Percentiles rank a stretch among this genome's conserved stretches.
phyloP scores from a whole-genome alignment of 2,329 filamentous ascomycete species.

The Fusarium xyrophilum region DNA sequence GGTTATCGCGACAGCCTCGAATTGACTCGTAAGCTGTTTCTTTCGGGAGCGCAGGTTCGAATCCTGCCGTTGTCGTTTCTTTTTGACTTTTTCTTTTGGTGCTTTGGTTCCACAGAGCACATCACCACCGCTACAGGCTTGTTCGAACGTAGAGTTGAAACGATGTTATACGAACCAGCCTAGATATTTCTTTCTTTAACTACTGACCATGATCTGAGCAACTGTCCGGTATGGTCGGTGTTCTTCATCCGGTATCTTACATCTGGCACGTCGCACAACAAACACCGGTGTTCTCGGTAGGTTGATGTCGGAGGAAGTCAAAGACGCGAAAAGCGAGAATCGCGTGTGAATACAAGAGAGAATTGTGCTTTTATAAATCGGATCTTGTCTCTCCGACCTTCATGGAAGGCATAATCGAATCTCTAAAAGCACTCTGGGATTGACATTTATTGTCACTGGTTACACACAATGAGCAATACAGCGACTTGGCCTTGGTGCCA shows the following conservation, averaged over 20 bases:
- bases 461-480: background rate
- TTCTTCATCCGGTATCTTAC: background rate
- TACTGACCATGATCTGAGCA: background rate
- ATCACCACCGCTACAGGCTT: background rate
- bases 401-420: background rate
- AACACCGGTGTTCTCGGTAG: background rate
- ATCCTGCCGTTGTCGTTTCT: background rate
- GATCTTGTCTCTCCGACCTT: background rate
- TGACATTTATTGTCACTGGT: background rate
- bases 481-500: background rate
- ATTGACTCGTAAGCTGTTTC: background rate
- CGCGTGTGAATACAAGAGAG: background rate
- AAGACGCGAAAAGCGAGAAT: background rate
- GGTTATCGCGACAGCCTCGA: constrained; percentile 3
- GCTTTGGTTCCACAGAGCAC: background rate
- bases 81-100: background rate
- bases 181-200: too few relatives aligned
- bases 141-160: background rate
- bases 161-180: background rate
- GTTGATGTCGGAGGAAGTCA: background rate
- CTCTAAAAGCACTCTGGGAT: background rate
- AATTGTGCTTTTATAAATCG: background rate
- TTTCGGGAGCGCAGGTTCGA: constrained; percentile 7
- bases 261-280: background rate
- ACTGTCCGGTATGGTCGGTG: background rate